A percentile compares a stretch with the other conserved stretches of the same genome.
These are phyloP conservation scores for Penicillium crustosum DNA, from an alignment of 2,329 filamentous ascomycete genomes.

Conservation along the genomic window DNA sequence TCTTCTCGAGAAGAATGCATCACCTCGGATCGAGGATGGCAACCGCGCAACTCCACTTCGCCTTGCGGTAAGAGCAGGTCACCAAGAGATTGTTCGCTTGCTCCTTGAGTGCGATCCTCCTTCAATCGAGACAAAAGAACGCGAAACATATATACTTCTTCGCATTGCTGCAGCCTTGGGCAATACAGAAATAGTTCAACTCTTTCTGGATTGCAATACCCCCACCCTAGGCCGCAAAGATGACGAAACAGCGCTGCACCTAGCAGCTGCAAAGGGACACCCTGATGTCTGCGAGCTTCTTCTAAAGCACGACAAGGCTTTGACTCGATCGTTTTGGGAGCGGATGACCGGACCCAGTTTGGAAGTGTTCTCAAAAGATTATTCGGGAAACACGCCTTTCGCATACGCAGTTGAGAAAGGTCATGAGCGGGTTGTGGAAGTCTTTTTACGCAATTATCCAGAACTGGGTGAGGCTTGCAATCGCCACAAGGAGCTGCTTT, in stretches of 20 bases:
- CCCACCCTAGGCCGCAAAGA: neutral
- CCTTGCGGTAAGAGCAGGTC: neutral
- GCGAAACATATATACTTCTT: neutral
- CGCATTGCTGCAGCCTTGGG: neutral
- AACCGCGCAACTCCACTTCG: neutral
- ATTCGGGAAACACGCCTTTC: neutral
- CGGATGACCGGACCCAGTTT: neutral
- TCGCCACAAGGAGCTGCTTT: neutral
- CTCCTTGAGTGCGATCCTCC: neutral
- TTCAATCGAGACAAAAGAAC: neutral
- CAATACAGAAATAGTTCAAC: neutral
- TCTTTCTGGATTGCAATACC: neutral
- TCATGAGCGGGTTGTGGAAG: neutral
- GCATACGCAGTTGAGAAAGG: neutral
- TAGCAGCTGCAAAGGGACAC: neutral
- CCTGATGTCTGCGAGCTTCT: neutral
- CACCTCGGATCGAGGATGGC: neutral
- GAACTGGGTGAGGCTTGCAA: neutral
- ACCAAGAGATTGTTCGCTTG: neutral
- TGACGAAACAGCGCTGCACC: neutral
- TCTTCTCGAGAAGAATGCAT: neutral
- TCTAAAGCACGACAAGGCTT: neutral
- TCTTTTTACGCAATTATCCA: neutral
- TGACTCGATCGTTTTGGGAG: neutral
- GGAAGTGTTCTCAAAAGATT: neutral